phyloP scores from a whole-genome alignment of 768 basidiomycete genomes.

The Exidia glandulosa region DNA sequence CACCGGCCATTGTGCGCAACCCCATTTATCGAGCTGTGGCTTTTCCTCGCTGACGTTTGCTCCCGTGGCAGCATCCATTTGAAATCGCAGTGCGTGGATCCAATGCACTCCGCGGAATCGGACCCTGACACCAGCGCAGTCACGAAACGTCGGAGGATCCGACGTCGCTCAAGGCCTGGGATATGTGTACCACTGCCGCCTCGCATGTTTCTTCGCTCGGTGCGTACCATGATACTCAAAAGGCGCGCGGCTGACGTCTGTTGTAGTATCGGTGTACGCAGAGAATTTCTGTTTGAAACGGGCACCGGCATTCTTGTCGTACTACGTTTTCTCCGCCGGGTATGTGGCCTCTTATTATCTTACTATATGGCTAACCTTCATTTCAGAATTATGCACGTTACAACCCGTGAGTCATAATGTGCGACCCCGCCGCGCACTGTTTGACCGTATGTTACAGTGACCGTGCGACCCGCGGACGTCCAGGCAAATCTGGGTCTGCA shows the following conservation, averaged over 20 bases:
- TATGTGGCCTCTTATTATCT: slow-evolving; percentile 24
- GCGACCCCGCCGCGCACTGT: no score
- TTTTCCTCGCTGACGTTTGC: not conserved
- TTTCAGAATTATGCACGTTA: slow-evolving; percentile 69
- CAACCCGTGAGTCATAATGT: slow-evolving; percentile 43
- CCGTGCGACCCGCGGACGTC: slow-evolving; percentile 55
- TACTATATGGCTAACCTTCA: no score
- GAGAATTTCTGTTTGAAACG: slow-evolving; percentile 51
- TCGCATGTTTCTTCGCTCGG: slow-evolving; percentile 57
- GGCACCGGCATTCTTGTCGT: slow-evolving; percentile 55
- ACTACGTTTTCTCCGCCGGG: slow-evolving; percentile 64
- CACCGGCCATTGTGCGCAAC: slow-evolving; percentile 67
- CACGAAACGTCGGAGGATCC: slow-evolving; percentile 20
- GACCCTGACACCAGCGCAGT: not conserved
- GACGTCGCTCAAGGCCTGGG: slow-evolving; percentile 54
- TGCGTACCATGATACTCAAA: slow-evolving; percentile 18
- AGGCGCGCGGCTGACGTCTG: not conserved
- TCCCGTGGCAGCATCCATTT: slow-evolving; percentile 19
- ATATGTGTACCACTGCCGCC: slow-evolving; percentile 64
- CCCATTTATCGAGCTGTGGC: not conserved
- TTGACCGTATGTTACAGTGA: slow-evolving; percentile 35
- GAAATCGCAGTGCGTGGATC: slow-evolving; percentile 27
- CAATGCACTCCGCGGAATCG: not conserved
- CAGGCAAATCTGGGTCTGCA: slow-evolving; percentile 58
- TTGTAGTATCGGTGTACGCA: slow-evolving; percentile 46